These are phyloP conservation scores for Aspergillus tanneri DNA, from an alignment of 2,329 filamentous ascomycete genomes.

Conservation along the genomic window DNA sequence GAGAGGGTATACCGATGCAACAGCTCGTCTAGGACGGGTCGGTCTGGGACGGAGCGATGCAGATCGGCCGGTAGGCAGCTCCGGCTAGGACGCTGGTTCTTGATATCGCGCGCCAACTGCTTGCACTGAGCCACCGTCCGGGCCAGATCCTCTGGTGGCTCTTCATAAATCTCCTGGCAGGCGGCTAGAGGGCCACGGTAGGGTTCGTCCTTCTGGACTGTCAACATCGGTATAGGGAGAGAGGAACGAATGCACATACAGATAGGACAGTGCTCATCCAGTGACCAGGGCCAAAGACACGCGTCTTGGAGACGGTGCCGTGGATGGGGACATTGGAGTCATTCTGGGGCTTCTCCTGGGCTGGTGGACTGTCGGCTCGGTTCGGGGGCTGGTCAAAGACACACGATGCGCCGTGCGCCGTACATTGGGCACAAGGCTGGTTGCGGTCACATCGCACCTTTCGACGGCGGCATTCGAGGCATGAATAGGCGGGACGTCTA, in stretches of 20 bases:
- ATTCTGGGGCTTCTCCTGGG: background rate
- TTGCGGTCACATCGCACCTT: slow-evolving; percentile 33
- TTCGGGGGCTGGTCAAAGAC: background rate
- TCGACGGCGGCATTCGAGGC: slow-evolving; percentile 30
- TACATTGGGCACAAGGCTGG: slow-evolving; percentile 26
- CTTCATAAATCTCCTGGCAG: too few relatives aligned
- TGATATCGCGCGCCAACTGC: slow-evolving; percentile 21
- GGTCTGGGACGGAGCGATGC: slow-evolving; percentile 14
- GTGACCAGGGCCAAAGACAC: slow-evolving; percentile 26
- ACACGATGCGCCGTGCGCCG: slow-evolving; percentile 9
- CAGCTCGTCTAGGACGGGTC: slow-evolving; percentile 16
- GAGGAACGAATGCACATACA: too few relatives aligned
- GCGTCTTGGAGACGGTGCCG: slow-evolving; percentile 25
- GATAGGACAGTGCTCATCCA: slow-evolving; percentile 24
- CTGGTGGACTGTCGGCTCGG: background rate
- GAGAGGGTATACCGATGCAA: slow-evolving; percentile 23
- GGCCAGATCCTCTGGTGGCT: too few relatives aligned
- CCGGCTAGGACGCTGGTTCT: slow-evolving; percentile 20
- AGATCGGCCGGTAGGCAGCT: slow-evolving; percentile 13
- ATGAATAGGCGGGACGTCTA: slow-evolving; percentile 24
- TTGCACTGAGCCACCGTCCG: slow-evolving; percentile 25
- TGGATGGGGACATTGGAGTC: too few relatives aligned
- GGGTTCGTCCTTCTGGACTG: too few relatives aligned
- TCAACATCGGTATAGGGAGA: too few relatives aligned
- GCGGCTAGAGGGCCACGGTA: too few relatives aligned